A percentile compares a stretch with the other conserved stretches of the same genome.
Conservation (phyloP, 768 basidiomycete genomes). For the Pleurotus pulmonarius region DNA sequence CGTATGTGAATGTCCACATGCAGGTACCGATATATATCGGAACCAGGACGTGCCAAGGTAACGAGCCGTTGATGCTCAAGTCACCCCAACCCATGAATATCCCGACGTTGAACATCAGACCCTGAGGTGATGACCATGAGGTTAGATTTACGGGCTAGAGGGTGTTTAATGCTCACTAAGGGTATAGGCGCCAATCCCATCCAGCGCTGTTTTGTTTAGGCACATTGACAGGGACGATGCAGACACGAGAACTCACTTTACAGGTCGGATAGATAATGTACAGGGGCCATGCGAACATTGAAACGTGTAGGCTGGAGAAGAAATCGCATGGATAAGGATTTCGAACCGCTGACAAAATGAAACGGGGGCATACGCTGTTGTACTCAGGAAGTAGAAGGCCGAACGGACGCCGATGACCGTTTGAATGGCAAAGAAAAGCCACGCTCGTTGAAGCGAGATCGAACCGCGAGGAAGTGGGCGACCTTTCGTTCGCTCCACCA, state of each 20-base stretch:
- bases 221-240: background rate
- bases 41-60: slow-evolving; percentile 21
- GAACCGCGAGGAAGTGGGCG: slow-evolving; percentile 24
- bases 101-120: slow-evolving; percentile 27
- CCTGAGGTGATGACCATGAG: slow-evolving; percentile 14
- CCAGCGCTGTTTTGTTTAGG: slow-evolving; percentile 20
- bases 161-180: slow-evolving; percentile 15
- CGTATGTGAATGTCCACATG: slow-evolving; percentile 27
- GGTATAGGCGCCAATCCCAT: slow-evolving; percentile 25
- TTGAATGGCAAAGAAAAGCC: slow-evolving; percentile 24
- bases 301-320: slow-evolving; percentile 15
- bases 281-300: slow-evolving; percentile 25
- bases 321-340: background rate
- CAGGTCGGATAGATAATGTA: slow-evolving; percentile 30
- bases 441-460: slow-evolving; percentile 21
- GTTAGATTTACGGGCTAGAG: background rate
- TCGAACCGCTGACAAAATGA: background rate
- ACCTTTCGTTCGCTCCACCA: slow-evolving; percentile 23
- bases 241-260: slow-evolving; percentile 18
- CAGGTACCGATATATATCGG: slow-evolving; percentile 22
- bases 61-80: slow-evolving; percentile 15
- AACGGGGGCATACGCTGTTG: slow-evolving; percentile 14
- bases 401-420: slow-evolving; percentile 18
- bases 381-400: slow-evolving; percentile 16
- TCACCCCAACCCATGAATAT: slow-evolving; percentile 29